A percentile compares a stretch with the other conserved stretches of the same genome.
These are phyloP conservation scores for Alternaria ethzedia DNA, from an alignment of 2,329 filamentous ascomycete genomes.

Conservation along the genomic window DNA sequence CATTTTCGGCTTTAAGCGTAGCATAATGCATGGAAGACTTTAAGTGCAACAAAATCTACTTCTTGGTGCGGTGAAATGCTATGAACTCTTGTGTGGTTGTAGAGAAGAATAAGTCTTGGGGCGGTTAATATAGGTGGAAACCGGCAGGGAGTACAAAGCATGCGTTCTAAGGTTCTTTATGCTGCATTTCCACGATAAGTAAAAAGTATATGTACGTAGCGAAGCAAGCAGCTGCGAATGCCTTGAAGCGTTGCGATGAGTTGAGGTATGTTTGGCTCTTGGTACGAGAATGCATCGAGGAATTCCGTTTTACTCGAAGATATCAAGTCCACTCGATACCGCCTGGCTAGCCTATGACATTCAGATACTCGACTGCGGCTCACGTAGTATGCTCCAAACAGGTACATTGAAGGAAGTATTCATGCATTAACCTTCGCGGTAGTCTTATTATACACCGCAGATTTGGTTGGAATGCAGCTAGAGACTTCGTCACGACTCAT, in stretches of 20 bases:
- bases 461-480: background rate
- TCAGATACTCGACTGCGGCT: background rate
- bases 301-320: background rate
- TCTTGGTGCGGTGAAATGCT: background rate
- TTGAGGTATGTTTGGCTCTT: background rate
- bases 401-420: background rate
- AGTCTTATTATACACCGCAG: background rate
- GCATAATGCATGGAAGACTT: background rate
- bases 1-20: background rate
- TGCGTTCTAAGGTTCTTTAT: background rate
- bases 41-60: background rate
- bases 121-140: background rate
- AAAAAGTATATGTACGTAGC: background rate
- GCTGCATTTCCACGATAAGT: background rate
- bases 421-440: background rate
- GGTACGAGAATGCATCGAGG: background rate
- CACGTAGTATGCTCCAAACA: background rate
- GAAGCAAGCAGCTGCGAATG: background rate
- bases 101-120: background rate
- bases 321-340: background rate
- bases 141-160: background rate
- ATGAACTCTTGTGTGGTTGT: background rate
- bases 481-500: background rate
- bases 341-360: background rate
- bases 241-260: background rate